Evolutionary conservation across 306 rosid genomes (phyloP).

Genomic region (Quercus ilex): DNA sequence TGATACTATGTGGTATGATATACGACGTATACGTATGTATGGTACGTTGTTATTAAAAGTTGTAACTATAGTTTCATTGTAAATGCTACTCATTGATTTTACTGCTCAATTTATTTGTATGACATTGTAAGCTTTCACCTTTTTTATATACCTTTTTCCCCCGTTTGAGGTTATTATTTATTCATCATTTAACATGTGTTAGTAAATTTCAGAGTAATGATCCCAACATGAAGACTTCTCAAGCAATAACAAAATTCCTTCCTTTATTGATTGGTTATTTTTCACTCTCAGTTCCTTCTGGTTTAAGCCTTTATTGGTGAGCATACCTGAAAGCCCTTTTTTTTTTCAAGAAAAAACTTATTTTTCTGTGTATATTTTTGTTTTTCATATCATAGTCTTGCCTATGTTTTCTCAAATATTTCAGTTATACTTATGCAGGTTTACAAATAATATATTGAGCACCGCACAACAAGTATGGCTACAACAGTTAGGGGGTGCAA

Average conservation of each 20-base stretch:
- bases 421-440: constrained; percentile 47
- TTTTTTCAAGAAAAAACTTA: neutral
- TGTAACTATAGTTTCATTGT: neutral
- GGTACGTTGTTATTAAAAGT: neutral
- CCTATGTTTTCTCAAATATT: constrained; percentile 18
- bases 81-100: neutral
- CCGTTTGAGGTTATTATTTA: neutral
- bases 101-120: neutral
- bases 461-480: constrained; percentile 97
- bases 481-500: constrained; percentile 89
- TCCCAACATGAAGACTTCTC: constrained; percentile 94
- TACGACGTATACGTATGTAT: too few relatives aligned
- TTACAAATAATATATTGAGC: constrained; percentile 90
- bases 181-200: neutral
- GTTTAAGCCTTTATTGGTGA: constrained; percentile 98
- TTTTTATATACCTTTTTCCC: too few relatives aligned
- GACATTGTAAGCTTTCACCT: neutral
- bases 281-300: constrained; percentile 98
- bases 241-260: constrained; percentile 69
- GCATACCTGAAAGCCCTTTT: constrained; percentile 23
- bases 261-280: constrained; percentile 96
- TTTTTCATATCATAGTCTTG: constrained; percentile 7
- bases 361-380: neutral
- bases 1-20: too few relatives aligned
- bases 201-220: constrained; percentile 59